These are phyloP conservation scores for Diaporthe batatas DNA, from an alignment of 2,329 filamentous ascomycete species.

Conservation along the genomic window DNA sequence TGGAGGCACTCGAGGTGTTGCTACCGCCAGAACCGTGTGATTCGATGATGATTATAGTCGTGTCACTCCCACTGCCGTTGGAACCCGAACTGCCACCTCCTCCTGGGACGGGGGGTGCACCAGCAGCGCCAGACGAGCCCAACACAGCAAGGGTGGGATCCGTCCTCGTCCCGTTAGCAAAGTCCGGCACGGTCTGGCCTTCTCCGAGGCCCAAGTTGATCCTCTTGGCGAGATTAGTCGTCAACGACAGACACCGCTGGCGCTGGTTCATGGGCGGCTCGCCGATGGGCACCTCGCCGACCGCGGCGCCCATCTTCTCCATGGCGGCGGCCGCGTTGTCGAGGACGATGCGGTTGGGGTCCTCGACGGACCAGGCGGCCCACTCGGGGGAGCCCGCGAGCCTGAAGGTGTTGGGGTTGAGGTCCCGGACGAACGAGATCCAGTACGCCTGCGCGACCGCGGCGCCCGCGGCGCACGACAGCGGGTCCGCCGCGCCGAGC, in stretches of 20 bases:
- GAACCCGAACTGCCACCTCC: background rate
- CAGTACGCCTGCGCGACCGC: slow-evolving; percentile 42
- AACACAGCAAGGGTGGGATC: slow-evolving; percentile 33
- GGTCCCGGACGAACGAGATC: slow-evolving; percentile 41
- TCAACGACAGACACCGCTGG: slow-evolving; percentile 28
- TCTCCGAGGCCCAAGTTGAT: slow-evolving; percentile 25
- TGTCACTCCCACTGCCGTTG: background rate
- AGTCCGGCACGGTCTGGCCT: slow-evolving; percentile 24
- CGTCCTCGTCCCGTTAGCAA: slow-evolving; percentile 26
- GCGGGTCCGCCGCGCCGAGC: slow-evolving; percentile 24
- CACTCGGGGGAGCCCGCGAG: slow-evolving; percentile 37
- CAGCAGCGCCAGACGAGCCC: background rate
- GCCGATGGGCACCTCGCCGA: slow-evolving; percentile 23
- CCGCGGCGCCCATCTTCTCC: slow-evolving; percentile 36
- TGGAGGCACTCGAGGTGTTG: background rate
- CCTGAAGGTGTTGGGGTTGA: slow-evolving; percentile 40
- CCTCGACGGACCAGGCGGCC: slow-evolving; percentile 35
- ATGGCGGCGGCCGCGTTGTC: slow-evolving; percentile 27
- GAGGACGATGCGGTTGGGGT: slow-evolving; percentile 32
- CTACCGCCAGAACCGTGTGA: background rate
- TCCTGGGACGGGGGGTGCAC: background rate
- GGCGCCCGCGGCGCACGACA: slow-evolving; percentile 33
- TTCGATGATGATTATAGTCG: slow-evolving; percentile 13
- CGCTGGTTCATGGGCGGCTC: slow-evolving; percentile 37
- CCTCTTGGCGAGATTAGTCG: slow-evolving; percentile 4